A percentile compares a stretch with the other conserved stretches of the same genome.
These are phyloP conservation scores for Globisporangium apiculatum DNA, from an alignment of 352 stramenopile genomes.

Conservation along the genomic window DNA sequence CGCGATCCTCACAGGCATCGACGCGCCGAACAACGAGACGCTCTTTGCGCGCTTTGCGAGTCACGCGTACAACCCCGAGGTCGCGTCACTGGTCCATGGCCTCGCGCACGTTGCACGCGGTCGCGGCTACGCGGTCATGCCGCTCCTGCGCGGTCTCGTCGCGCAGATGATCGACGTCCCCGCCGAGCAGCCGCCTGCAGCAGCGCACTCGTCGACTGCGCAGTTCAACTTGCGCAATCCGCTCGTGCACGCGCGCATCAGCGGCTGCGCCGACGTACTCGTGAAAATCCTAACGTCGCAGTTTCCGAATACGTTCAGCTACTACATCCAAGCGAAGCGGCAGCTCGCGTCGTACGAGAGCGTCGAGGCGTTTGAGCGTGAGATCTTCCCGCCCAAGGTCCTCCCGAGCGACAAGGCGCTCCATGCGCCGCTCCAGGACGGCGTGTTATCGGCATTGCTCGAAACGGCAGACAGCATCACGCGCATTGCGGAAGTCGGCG, in stretches of 20 bases:
- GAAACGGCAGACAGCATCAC: conserved; percentile 39
- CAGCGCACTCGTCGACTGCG: conserved; percentile 32
- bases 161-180: conserved; percentile 34
- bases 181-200: conserved; percentile 16
- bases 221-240: conserved; percentile 35
- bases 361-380: conserved; percentile 58
- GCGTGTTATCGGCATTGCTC: conserved; percentile 37
- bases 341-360: conserved; percentile 70
- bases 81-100: conserved; percentile 51
- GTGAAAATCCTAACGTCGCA: conserved; percentile 55
- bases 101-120: conserved; percentile 59
- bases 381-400: conserved; percentile 51
- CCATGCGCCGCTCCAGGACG: conserved; percentile 49
- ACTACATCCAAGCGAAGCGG: conserved; percentile 59
- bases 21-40: conserved; percentile 24
- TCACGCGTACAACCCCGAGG: conserved; percentile 58
- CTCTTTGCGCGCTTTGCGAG: conserved; percentile 36
- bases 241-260: conserved; percentile 44
- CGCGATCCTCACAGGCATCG: conserved; percentile 36
- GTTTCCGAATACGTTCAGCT: conserved; percentile 74
- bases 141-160: conserved; percentile 48
- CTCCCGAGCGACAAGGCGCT: conserved; percentile 41
- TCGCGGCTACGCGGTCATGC: conserved; percentile 28
- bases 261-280: conserved; percentile 59
- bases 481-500: conserved; percentile 43